Base-by-base conservation (phyloP, 352 stramenopile genomes). In the Thalassiosira mediterranea region DNA sequence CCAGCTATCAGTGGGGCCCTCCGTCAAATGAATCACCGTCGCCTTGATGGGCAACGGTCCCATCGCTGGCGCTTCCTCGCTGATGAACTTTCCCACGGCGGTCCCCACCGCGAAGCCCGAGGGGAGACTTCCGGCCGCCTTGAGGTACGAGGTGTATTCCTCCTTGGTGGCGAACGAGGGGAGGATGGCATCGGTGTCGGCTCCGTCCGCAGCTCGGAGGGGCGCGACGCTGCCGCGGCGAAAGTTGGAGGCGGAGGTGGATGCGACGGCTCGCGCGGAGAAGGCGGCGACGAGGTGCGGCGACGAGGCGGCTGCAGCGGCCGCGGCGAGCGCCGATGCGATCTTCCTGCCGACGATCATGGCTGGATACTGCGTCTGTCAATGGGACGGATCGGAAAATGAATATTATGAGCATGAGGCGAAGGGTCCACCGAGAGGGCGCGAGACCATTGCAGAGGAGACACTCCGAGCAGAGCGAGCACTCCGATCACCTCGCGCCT, bases 11-110 rank as follows among this genome's bases (percentile, higher is more conserved):
- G 80, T 89, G 11, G 87, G 72, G 59, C 83, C 87, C 34, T 91
- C 79, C n/a, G 87, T 88, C 57, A 93, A 78, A 58, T 91, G 76
- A 76, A 93, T 91, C 0, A 93, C 76, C 11, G 87, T 93, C 1
- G 59, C 87, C 56, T 85, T 83, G 32, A 93, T 93, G 8, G 76
- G 73, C 38, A 91, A 77, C 48, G 77, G 62, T 48, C 87, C 87
- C 58, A 93, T 79, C 7, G 77, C 61, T 5, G 87, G 87, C 17
- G 84, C 87, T 67, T 93, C 87, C 0, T 76, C 68, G 21, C 79
- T 85, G 25, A 93, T 65, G 81, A 93, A 93, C 10, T 66, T 83
- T 15, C 87, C 87, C 54, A 76, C 65, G 19, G 84, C 83, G 8
- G 76, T 90, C 46, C 87, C 87, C 19, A 83, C 82, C 0, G 84